Evolutionary conservation across 768 basidiomycete genomes (phyloP), one percentile per base, ranked within the genome.

Genomic region (Suillus luteus): DNA sequence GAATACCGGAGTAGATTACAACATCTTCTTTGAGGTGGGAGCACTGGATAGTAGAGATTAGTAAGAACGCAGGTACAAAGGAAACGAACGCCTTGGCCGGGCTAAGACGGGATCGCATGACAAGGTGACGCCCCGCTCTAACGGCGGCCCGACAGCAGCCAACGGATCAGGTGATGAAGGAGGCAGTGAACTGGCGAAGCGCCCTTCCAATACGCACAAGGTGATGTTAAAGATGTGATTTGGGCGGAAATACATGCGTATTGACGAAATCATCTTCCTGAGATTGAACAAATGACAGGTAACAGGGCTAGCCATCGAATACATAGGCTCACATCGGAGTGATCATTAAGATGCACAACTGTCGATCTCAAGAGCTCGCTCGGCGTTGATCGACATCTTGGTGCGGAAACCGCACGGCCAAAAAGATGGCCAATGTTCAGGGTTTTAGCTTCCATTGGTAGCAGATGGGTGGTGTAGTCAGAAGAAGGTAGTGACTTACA

Each of bases 381-480:
- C 37, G 15, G 22, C 37, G 38, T 24, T 38, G 22, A 57, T 57
- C 55, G 38, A 40, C 9, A 37, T 57, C 15, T 52, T 24, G 31
- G 59, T 49, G 59, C 52, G 59, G 37, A 27, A 19, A 24, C 31
- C 52, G 49, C 59, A 60, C 35, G 59, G 22, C 19, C 6, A 35
- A 24, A 17, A 60, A 60, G 59, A 60, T 14, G 27, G 31, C 31
- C 31, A 35, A 12, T 7, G 11, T 54, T 33, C 52, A 54, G 52
- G 52, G 52, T 54, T 52, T 60, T 44, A 24, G 27, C 46, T 60
- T 55, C 59, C 19, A 54, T 60, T 46, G 43, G 27, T 24, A 49
- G 44, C 17, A 54, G 51, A 52, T 51, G 15, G 43, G 31, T 46
- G 57, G 37, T 41, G 44, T 37, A 55, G 41, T 35, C 9, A 52